Evolutionary conservation across 805 yeast genomes (phyloP).

Genomic region (Zygosaccharomyces lentus): DNA sequence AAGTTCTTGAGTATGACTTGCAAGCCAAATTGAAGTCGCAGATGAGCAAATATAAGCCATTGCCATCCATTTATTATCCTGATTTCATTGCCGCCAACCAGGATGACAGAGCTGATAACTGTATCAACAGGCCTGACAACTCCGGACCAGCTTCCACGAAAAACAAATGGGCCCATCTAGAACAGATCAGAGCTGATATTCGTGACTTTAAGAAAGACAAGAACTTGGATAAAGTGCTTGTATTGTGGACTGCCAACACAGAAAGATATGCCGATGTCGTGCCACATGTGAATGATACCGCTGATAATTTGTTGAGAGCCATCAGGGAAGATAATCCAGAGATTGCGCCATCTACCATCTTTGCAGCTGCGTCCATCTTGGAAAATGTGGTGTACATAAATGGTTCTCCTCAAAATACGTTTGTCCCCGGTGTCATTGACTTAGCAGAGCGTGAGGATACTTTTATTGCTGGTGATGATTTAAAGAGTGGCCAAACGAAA

Average conservation of each 20-base stretch:
- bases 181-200: conserved; percentile 79
- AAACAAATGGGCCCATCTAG: conserved; percentile 87
- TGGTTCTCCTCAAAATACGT: conserved; percentile 97
- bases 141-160: conserved; percentile 47
- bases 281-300: conserved; percentile 81
- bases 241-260: conserved; percentile 96
- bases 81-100: conserved; percentile 96
- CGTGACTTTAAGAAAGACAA: conserved; percentile 68
- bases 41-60: conserved; percentile 59
- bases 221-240: conserved; percentile 77
- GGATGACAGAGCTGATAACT: conserved; percentile 84
- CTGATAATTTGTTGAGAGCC: conserved; percentile 68
- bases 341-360: conserved; percentile 87
- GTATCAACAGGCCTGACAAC: conserved; percentile 46
- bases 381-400: conserved; percentile 88
- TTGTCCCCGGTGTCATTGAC: conserved; percentile 91
- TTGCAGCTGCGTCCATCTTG: conserved; percentile 88
- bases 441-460: conserved; percentile 72
- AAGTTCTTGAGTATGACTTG: conserved; percentile 81
- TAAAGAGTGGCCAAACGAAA: conserved; percentile 95
- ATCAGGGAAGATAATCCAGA: conserved; percentile 78
- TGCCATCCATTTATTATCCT: conserved; percentile 88
- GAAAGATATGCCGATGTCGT: conserved; percentile 82
- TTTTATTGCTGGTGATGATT: conserved; percentile 95
- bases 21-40: conserved; percentile 68